Percentiles rank a stretch among this genome's conserved stretches.
Evolutionary conservation across 208 protist genomes (phyloP).

Genomic region (Strigomonas oncopelti): DNA sequence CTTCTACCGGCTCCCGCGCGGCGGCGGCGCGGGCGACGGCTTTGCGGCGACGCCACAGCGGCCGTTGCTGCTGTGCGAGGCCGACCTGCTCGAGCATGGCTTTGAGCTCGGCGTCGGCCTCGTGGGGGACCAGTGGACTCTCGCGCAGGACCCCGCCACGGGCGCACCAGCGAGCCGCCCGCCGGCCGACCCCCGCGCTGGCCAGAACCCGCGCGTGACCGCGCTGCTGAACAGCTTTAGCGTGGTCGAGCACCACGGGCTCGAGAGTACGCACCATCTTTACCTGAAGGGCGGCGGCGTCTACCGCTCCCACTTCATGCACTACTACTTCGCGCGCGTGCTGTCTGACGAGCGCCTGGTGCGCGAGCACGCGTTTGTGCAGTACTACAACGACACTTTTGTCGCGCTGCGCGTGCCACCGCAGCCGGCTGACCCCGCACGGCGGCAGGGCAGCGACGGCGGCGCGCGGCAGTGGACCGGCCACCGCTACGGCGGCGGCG

Average conservation of each 20-base stretch:
- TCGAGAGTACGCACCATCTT: conserved; percentile 71
- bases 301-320: conserved; percentile 81
- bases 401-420: conserved; percentile 53
- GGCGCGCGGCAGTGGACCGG: background rate
- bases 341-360: conserved; percentile 34
- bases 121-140: conserved; percentile 74
- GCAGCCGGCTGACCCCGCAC: conserved; percentile 14
- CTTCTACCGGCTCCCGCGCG: background rate
- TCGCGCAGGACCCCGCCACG: conserved; percentile 18
- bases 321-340: conserved; percentile 64
- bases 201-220: conserved; percentile 13
- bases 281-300: conserved; percentile 67
- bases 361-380: conserved; percentile 47
- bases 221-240: conserved; percentile 86
- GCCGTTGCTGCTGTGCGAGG: conserved; percentile 74
- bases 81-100: conserved; percentile 50
- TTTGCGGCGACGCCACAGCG: conserved; percentile 27
- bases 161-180: conserved; percentile 6
- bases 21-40: conserved; percentile 1
- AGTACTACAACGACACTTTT: conserved; percentile 77
- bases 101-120: conserved; percentile 83
- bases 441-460: background rate
- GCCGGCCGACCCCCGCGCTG: conserved; percentile 7
- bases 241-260: conserved; percentile 78
- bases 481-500: background rate